phyloP scores from a whole-genome alignment of 805 yeast species.

The Candida succiphila region DNA sequence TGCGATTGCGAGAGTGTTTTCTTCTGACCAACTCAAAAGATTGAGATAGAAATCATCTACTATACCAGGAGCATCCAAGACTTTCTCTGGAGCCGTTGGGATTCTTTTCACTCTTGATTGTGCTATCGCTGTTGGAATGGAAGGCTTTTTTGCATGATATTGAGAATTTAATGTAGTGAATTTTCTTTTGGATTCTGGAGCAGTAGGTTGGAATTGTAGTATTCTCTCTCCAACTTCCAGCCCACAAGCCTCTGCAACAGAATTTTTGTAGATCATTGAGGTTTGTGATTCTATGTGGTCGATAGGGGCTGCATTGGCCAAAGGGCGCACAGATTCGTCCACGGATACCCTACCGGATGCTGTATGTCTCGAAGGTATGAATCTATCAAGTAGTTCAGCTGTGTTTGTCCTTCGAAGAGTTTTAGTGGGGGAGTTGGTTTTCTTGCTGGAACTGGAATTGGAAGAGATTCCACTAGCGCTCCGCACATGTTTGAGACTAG shows the following conservation, averaged over 20 bases:
- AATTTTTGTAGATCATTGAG: slow-evolving; percentile 53
- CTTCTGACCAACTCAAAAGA: slow-evolving; percentile 77
- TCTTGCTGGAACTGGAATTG: too few species aligned
- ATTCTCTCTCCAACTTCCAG: slow-evolving; percentile 73
- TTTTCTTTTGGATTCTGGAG: slow-evolving; percentile 47
- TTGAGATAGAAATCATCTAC: slow-evolving; percentile 88
- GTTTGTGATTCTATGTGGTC: slow-evolving; percentile 47
- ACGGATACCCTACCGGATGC: slow-evolving; percentile 34
- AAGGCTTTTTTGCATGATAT: slow-evolving; percentile 12
- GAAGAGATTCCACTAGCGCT: too few species aligned
- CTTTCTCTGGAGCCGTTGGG: slow-evolving; percentile 84
- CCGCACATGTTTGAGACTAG: neutral
- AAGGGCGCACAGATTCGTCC: slow-evolving; percentile 26
- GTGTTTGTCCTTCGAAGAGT: slow-evolving; percentile 22
- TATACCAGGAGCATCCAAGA: slow-evolving; percentile 92
- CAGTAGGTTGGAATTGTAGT: slow-evolving; percentile 75
- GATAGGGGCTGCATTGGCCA: slow-evolving; percentile 2
- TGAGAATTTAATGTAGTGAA: slow-evolving; percentile 9
- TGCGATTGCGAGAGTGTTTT: slow-evolving; percentile 81
- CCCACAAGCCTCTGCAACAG: slow-evolving; percentile 94
- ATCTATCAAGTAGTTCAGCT: slow-evolving; percentile 38
- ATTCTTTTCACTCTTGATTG: slow-evolving; percentile 66
- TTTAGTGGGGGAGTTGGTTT: slow-evolving; percentile 7
- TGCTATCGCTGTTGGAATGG: slow-evolving; percentile 34
- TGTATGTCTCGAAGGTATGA: slow-evolving; percentile 48